Evolutionary conservation across 495 filamentous ascomycete species (phyloP).

Genomic region (Annulohypoxylon stygium): DNA sequence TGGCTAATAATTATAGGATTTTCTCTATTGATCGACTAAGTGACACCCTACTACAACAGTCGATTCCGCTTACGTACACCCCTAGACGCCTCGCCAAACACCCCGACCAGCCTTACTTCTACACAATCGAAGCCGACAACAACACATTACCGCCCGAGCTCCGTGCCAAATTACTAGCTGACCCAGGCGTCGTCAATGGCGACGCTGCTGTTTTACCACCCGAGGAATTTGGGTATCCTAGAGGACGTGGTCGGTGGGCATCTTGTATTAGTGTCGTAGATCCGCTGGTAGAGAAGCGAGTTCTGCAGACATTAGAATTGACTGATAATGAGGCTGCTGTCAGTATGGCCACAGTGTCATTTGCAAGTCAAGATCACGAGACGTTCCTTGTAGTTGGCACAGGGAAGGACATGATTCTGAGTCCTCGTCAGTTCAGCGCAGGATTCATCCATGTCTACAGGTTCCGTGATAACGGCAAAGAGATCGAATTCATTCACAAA

Average conservation of each 20-base stretch:
- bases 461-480: slow-evolving; percentile 85
- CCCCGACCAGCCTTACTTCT: slow-evolving; percentile 89
- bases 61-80: slow-evolving; percentile 89
- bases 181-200: slow-evolving; percentile 75
- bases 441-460: slow-evolving; percentile 95
- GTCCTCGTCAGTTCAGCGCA: slow-evolving; percentile 76
- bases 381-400: slow-evolving; percentile 93
- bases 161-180: slow-evolving; percentile 74
- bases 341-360: slow-evolving; percentile 84
- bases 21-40: slow-evolving; percentile 89
- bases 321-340: slow-evolving; percentile 93
- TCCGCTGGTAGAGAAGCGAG: slow-evolving; percentile 77
- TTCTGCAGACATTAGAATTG: slow-evolving; percentile 81
- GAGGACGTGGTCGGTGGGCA: slow-evolving; percentile 88
- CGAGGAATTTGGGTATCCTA: slow-evolving; percentile 90
- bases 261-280: slow-evolving; percentile 94
- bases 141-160: slow-evolving; percentile 85
- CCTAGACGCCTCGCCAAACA: slow-evolving; percentile 89
- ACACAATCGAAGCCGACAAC: slow-evolving; percentile 93
- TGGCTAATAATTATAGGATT: slow-evolving; percentile 84
- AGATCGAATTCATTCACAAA: slow-evolving; percentile 95
- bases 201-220: slow-evolving; percentile 77
- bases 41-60: slow-evolving; percentile 89
- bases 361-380: slow-evolving; percentile 89
- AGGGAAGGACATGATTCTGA: slow-evolving; percentile 86